phyloP scores from a whole-genome alignment of 345 rosid genomes.

The Aquilaria sinensis region DNA sequence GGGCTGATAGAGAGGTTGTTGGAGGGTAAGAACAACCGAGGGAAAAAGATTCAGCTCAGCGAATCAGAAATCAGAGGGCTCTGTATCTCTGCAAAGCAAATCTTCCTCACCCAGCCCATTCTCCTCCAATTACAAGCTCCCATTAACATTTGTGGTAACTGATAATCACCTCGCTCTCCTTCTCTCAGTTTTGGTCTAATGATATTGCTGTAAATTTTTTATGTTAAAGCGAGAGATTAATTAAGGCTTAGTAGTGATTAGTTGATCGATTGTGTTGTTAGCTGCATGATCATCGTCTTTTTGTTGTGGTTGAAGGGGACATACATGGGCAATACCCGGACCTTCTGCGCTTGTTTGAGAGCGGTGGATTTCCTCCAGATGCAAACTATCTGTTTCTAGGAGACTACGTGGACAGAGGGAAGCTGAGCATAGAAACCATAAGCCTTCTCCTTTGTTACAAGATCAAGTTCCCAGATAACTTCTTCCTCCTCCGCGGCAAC shows the following conservation, averaged over 20 bases:
- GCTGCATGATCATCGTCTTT: background rate
- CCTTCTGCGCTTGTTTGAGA: slow-evolving; percentile 38
- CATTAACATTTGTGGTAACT: slow-evolving; percentile 39
- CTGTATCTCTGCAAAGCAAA: slow-evolving; percentile 30
- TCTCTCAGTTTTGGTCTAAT: background rate
- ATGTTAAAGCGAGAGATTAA: background rate
- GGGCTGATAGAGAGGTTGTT: slow-evolving; percentile 33
- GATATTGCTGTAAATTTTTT: background rate
- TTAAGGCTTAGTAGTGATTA: background rate
- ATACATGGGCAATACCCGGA: slow-evolving; percentile 45
- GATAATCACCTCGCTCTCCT: background rate
- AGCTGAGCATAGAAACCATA: slow-evolving; percentile 45
- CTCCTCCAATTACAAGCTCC: slow-evolving; percentile 45
- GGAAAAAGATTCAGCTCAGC: slow-evolving; percentile 25
- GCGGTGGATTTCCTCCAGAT: slow-evolving; percentile 45
- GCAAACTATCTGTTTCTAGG: slow-evolving; percentile 43
- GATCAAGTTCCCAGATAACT: slow-evolving; percentile 42
- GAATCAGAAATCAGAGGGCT: slow-evolving; percentile 40
- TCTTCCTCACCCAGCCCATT: slow-evolving; percentile 40
- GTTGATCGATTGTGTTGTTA: background rate
- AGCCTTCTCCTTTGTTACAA: slow-evolving; percentile 45
- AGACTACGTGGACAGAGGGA: slow-evolving; percentile 52
- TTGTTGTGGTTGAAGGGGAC: slow-evolving; percentile 28
- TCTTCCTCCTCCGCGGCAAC: slow-evolving; percentile 48
- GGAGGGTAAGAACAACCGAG: slow-evolving; percentile 26